These are phyloP conservation scores for Verticillium tricorpus DNA, from an alignment of 2,329 filamentous ascomycete species.

Conservation along the genomic window DNA sequence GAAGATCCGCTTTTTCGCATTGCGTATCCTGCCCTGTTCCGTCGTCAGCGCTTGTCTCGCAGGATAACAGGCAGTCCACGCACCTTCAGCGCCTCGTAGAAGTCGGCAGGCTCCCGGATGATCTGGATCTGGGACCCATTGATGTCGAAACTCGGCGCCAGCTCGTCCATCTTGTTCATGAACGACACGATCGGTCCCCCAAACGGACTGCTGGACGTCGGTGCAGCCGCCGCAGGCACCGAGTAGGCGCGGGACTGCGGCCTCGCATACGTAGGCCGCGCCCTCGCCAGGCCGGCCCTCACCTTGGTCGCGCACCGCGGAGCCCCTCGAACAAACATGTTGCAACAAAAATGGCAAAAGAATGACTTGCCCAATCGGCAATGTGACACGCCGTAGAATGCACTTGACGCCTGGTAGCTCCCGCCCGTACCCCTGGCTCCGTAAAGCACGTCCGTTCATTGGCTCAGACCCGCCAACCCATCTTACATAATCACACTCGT, in stretches of 20 bases:
- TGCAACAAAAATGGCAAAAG: not conserved
- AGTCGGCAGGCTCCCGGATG: slow-evolving; percentile 75
- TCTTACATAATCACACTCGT: not conserved
- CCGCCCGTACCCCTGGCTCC: not conserved
- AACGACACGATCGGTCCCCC: slow-evolving; percentile 47
- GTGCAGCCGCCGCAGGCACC: slow-evolving; percentile 10
- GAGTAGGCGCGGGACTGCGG: slow-evolving; percentile 13
- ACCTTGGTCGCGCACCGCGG: slow-evolving; percentile 24
- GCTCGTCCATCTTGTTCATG: slow-evolving; percentile 71
- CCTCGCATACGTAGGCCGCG: not conserved
- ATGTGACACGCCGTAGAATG: not conserved
- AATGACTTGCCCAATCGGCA: not conserved
- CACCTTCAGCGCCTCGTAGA: slow-evolving; percentile 89
- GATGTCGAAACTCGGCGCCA: slow-evolving; percentile 88
- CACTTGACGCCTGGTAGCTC: not conserved
- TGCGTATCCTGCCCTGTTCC: slow-evolving; percentile 69
- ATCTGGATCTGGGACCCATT: slow-evolving; percentile 76
- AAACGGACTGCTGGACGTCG: slow-evolving; percentile 16
- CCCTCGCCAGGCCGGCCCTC: slow-evolving; percentile 7
- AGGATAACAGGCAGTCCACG: not conserved
- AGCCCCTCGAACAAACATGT: slow-evolving; percentile 28
- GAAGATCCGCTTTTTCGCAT: slow-evolving; percentile 76
- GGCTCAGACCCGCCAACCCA: slow-evolving; percentile 5
- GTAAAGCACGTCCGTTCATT: slow-evolving; percentile 12
- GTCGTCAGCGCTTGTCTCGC: not conserved